Evolutionary conservation across 192 early-diverging fungal genomes (phyloP), one percentile per base, ranked within the genome.

Genomic region (Dissophora globulifera): DNA sequence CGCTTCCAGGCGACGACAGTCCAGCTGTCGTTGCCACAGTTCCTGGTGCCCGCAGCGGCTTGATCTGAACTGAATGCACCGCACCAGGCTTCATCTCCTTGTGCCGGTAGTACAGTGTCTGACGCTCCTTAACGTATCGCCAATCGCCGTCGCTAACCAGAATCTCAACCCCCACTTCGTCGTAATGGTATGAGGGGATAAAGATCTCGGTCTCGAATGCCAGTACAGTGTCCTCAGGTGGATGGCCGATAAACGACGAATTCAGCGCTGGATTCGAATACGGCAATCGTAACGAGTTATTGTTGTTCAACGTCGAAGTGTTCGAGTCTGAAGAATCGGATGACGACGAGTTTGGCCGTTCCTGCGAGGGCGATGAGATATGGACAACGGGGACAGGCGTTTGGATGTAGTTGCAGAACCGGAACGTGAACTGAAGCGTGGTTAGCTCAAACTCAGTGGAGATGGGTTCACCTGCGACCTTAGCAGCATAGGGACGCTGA

Each of bases 401-500:
- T 47, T 58, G 82, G 54, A 45, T 48, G 38, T 70, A 67, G 54
- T 85, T 86, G 26, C 62, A 67, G 61, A 93, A 92, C 8, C 74
- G 63, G 45, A 93, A 81, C 13, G 76, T 85, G 62, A 88, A 94
- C 63, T 79, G 76, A 13, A 93, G 62, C 1, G 59, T 88, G 3
- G 78, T 31, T 27, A 93, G 60, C 53, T 91, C 71, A 66, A 94
- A 94, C 1, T 80, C 64, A 35, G 82, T 86, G 7, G 57, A 33
- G 17, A 82, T 67, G 12, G 93, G 93, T 42, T 63, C 81, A 29
- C 93, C 93, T 0, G 91, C 86, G 9, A 92, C 68, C 50, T 93
- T 91, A 16, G 90, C 82, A 7, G 92, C 93, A 80, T 92, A 94
- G 1, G 92, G 92, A 17, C 93, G 85, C 84, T 87, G 58, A 40